Percentiles rank a stretch among this genome's conserved stretches.
phyloP scores from a whole-genome alignment of 371 early-diverging fungal genomes.

The Apophysomyces ossiformis region DNA sequence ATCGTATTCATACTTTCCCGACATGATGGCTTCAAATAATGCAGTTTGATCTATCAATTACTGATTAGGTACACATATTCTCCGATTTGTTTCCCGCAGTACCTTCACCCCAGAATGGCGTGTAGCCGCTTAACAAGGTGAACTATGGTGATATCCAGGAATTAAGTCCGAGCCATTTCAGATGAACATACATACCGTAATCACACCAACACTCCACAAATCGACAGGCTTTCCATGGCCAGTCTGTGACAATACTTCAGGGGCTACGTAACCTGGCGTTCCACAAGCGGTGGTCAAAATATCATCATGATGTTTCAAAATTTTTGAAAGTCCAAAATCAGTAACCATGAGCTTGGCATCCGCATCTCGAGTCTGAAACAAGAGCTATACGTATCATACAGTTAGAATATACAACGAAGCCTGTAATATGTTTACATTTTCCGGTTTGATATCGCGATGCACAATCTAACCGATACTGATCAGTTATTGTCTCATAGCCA shows the following conservation, averaged over 20 bases:
- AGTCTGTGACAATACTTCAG: slow-evolving; percentile 75
- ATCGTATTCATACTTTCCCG: slow-evolving; percentile 74
- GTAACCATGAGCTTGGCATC: slow-evolving; percentile 64
- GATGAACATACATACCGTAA: slow-evolving; percentile 51
- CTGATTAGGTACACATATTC: not conserved
- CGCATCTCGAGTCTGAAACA: slow-evolving; percentile 58
- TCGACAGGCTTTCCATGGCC: slow-evolving; percentile 75
- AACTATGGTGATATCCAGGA: slow-evolving; percentile 29
- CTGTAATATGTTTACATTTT: slow-evolving; percentile 54
- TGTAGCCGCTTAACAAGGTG: slow-evolving; percentile 76
- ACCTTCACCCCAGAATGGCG: slow-evolving; percentile 81
- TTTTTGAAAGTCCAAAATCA: slow-evolving; percentile 83
- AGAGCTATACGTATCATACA: slow-evolving; percentile 36
- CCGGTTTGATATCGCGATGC: slow-evolving; percentile 86
- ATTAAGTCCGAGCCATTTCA: not conserved
- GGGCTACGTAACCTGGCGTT: slow-evolving; percentile 87
- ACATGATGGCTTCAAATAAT: slow-evolving; percentile 67
- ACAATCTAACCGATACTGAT: slow-evolving; percentile 55
- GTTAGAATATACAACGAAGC: not conserved
- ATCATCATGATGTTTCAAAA: slow-evolving; percentile 64
- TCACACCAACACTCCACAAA: slow-evolving; percentile 91
- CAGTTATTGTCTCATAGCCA: not conserved
- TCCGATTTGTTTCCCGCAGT: slow-evolving; percentile 15
- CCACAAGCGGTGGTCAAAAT: slow-evolving; percentile 80
- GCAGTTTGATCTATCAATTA: slow-evolving; percentile 52